These are phyloP conservation scores for Hapsidospora chrysogenum DNA, from an alignment of 495 filamentous ascomycete genomes.

Conservation along the genomic window DNA sequence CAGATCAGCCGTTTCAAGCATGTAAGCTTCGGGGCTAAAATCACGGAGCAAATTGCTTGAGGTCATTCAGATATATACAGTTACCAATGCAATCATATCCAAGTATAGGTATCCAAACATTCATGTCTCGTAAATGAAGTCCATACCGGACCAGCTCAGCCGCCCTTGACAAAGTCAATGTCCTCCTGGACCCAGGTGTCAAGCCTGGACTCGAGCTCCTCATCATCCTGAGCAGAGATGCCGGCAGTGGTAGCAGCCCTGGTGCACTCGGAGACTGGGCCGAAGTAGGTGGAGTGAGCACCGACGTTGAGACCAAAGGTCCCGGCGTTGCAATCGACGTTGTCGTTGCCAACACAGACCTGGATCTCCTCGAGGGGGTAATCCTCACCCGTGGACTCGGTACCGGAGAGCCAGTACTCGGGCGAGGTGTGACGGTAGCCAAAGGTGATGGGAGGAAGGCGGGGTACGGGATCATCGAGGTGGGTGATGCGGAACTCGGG, in stretches of 20 bases:
- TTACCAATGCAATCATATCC: background rate
- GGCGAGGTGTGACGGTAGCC: conserved; percentile 47
- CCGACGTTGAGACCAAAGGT: conserved; percentile 13
- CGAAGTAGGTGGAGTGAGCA: conserved; percentile 22
- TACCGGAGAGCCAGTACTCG: conserved; percentile 41
- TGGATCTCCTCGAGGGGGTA: conserved; percentile 14
- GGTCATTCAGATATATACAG: no score
- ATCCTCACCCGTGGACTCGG: conserved; percentile 5
- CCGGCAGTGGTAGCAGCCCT: background rate
- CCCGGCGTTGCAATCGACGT: conserved; percentile 21
- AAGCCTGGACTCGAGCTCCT: background rate
- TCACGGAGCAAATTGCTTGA: no score
- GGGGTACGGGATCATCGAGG: conserved; percentile 46
- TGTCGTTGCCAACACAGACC: conserved; percentile 20
- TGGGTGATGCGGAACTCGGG: conserved; percentile 52
- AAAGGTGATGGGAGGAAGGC: conserved; percentile 36
- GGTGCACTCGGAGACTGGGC: background rate
- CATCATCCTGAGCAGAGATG: background rate
- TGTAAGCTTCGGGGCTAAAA: no score
- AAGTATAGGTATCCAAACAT: background rate
- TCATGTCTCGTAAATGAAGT: no score
- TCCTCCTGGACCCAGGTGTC: background rate
- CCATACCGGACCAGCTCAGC: no score
- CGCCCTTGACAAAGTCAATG: background rate
- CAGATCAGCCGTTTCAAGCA: no score